A percentile compares a stretch with the other conserved stretches of the same genome.
Evolutionary conservation across 108 stramenopile genomes (phyloP).

Genomic region (Parietichytrium sp.): DNA sequence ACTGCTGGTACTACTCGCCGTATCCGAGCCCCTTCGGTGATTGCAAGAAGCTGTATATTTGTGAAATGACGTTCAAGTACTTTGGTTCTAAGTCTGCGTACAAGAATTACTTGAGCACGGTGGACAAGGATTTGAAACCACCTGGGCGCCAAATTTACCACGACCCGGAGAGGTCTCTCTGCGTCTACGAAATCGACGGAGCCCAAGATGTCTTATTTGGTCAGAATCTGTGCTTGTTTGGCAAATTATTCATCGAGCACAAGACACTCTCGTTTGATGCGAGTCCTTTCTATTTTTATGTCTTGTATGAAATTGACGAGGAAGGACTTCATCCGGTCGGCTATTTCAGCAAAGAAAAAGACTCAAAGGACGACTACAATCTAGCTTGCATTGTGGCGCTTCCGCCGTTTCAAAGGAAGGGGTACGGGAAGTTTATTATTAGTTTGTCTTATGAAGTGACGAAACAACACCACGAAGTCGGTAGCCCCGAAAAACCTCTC

Average conservation of each 20-base stretch:
- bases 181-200: conserved; percentile 97
- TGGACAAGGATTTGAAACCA: conserved; percentile 80
- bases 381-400: conserved; percentile 98
- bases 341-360: conserved; percentile 99
- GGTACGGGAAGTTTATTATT: conserved; percentile 97
- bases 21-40: conserved; percentile 88
- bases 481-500: conserved; percentile 98
- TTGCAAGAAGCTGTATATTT: conserved; percentile 86
- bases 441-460: conserved; percentile 92
- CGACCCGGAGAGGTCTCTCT: conserved; percentile 57
- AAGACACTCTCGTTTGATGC: conserved; percentile 98
- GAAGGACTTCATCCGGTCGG: conserved; percentile 83
- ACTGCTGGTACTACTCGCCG: conserved; percentile 98
- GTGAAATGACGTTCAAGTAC: conserved; percentile 89
- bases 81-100: conserved; percentile 64
- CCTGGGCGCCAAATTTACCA: conserved; percentile 92
- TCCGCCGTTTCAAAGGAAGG: conserved; percentile 95
- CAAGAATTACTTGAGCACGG: conserved; percentile 64
- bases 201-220: conserved; percentile 82
- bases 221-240: conserved; percentile 94
- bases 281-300: conserved; percentile 96
- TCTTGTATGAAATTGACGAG: conserved; percentile 85
- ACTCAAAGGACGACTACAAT: conserved; percentile 96
- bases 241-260: conserved; percentile 99
- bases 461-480: conserved; percentile 90